phyloP scores from a whole-genome alignment of 108 stramenopile species.

The Schizochytrium sp. region DNA sequence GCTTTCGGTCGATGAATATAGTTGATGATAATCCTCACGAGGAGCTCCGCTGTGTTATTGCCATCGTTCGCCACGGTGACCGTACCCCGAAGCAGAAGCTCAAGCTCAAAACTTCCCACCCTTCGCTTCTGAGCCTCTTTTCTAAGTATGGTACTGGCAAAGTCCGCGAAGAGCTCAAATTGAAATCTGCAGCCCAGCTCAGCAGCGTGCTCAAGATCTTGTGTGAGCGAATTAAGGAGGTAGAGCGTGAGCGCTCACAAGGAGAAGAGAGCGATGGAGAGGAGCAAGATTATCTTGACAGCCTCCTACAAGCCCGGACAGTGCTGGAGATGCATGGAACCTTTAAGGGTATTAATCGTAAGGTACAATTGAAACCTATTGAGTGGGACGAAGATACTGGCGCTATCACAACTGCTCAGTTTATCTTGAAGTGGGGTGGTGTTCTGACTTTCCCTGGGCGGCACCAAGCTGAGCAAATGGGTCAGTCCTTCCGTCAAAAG shows the following conservation, averaged over 20 bases:
- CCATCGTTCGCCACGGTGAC: constrained; percentile 95
- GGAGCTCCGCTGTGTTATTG: constrained; percentile 94
- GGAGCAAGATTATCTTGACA: constrained; percentile 76
- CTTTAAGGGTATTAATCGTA: constrained; percentile 94
- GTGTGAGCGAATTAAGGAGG: constrained; percentile 77
- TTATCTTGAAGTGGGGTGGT: constrained; percentile 99
- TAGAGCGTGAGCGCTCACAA: constrained; percentile 67
- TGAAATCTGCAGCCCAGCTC: constrained; percentile 89
- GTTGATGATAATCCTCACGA: constrained; percentile 62
- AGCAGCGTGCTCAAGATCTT: constrained; percentile 86
- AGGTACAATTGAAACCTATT: constrained; percentile 94
- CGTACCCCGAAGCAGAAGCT: constrained; percentile 99
- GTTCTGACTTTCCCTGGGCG: constrained; percentile 92
- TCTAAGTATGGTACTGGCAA: constrained; percentile 77
- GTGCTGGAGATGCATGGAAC: constrained; percentile 88
- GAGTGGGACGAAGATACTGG: constrained; percentile 63
- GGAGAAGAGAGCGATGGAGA: constrained; percentile 67
- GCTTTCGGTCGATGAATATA: background rate
- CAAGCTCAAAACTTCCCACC: constrained; percentile 89
- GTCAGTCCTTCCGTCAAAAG: constrained; percentile 85
- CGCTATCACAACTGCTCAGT: constrained; percentile 78
- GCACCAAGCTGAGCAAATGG: constrained; percentile 91
- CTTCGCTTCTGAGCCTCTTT: constrained; percentile 84
- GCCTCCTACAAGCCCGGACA: constrained; percentile 85
- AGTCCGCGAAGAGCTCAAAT: constrained; percentile 89